Conservation (phyloP, 805 yeast genomes). For the Candida anglica region DNA sequence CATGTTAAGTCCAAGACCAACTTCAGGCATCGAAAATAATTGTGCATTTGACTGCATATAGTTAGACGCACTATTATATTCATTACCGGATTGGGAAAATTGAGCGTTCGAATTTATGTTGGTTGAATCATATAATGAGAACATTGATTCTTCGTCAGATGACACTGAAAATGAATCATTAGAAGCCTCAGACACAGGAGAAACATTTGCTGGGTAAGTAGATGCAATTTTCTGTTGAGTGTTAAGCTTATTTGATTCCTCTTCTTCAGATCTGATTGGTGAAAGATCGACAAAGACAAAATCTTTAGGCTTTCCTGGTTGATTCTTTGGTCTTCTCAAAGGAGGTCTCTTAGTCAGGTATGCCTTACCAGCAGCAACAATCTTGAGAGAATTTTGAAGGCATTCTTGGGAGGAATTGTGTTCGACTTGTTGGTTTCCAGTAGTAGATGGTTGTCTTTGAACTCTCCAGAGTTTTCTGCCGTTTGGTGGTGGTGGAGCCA, state of each 20-base stretch:
- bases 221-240: slow-evolving; percentile 6
- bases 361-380: slow-evolving; percentile 35
- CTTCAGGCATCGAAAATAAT: slow-evolving; percentile 5
- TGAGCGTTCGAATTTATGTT: slow-evolving; percentile 9
- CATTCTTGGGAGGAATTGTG: slow-evolving; percentile 21
- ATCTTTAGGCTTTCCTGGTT: slow-evolving; percentile 43
- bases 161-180: slow-evolving; percentile 15
- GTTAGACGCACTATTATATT: neutral
- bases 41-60: slow-evolving; percentile 4
- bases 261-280: slow-evolving; percentile 30
- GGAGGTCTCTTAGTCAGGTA: slow-evolving; percentile 36
- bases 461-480: slow-evolving; percentile 45
- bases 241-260: slow-evolving; percentile 7
- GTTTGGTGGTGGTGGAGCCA: slow-evolving; percentile 36
- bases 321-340: slow-evolving; percentile 39
- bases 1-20: slow-evolving; percentile 5
- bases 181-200: slow-evolving; percentile 6
- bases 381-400: slow-evolving; percentile 38
- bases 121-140: slow-evolving; percentile 17
- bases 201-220: slow-evolving; percentile 4
- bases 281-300: slow-evolving; percentile 44
- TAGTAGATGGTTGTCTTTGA: slow-evolving; percentile 20
- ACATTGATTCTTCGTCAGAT: slow-evolving; percentile 16
- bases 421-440: slow-evolving; percentile 7
- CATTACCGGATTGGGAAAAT: neutral